These are phyloP conservation scores for Gnomoniopsis sp. DNA, from an alignment of 2,329 filamentous ascomycete genomes.

Conservation along the genomic window DNA sequence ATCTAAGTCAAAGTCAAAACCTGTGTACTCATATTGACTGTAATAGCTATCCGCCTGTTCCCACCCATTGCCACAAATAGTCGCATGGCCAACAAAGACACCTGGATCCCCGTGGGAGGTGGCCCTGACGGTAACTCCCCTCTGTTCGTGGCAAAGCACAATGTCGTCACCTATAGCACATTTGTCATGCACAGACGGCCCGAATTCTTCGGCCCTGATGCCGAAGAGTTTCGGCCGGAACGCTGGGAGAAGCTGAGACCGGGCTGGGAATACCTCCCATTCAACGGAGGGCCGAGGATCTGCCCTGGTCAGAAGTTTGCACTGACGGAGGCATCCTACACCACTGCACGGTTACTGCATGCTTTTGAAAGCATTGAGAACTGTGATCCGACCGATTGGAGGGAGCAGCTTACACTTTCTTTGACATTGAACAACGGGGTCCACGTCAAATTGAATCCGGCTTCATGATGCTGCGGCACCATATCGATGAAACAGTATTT, in stretches of 20 bases:
- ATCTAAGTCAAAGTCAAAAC: no score
- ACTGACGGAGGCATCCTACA: conserved; percentile 51
- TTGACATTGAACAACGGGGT: no score
- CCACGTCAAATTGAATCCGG: no score
- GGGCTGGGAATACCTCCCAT: conserved; percentile 52
- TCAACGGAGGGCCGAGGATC: conserved; percentile 53
- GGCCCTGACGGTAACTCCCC: neutral
- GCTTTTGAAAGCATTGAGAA: no score
- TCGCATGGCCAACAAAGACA: neutral
- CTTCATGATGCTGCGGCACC: no score
- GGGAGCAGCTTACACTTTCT: no score
- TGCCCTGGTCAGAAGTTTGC: conserved; percentile 58
- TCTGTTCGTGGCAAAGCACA: neutral
- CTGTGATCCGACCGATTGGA: no score
- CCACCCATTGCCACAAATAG: neutral
- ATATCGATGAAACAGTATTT: no score
- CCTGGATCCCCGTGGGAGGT: neutral
- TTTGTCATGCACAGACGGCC: neutral
- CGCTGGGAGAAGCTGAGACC: neutral
- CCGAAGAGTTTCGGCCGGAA: neutral
- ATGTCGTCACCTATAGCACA: neutral
- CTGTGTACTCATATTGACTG: no score
- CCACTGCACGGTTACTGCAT: neutral
- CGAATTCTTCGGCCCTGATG: neutral
- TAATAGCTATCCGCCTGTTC: neutral